A percentile compares a stretch with the other conserved stretches of the same genome.
Conservation (phyloP, 208 protist genomes). For the Crithidia expoeki region DNA sequence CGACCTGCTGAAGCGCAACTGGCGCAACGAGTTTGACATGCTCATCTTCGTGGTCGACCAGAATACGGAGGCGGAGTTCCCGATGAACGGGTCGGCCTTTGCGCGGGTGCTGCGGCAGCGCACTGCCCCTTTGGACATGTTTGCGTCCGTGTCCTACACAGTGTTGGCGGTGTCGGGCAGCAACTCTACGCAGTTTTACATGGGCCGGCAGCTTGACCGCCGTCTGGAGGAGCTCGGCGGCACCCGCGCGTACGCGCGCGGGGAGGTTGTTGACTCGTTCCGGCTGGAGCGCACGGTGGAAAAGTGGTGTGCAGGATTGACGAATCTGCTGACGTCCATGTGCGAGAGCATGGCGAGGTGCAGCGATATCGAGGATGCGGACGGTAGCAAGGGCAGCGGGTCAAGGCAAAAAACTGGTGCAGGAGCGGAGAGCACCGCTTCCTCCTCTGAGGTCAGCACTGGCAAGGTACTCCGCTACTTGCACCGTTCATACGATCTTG, state of each 20-base stretch:
- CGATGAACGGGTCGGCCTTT: slow-evolving; percentile 52
- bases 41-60: slow-evolving; percentile 49
- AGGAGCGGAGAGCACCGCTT: background rate
- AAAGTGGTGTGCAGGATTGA: slow-evolving; percentile 49
- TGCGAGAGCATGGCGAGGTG: slow-evolving; percentile 8
- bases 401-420: background rate
- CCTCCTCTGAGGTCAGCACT: slow-evolving; percentile 8
- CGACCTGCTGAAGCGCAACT: slow-evolving; percentile 34
- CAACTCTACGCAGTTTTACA: slow-evolving; percentile 46
- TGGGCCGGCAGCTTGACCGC: slow-evolving; percentile 48
- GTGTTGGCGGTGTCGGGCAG: slow-evolving; percentile 60
- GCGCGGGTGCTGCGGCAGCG: slow-evolving; percentile 43
- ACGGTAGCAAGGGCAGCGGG: background rate
- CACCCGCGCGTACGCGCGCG: slow-evolving; percentile 54
- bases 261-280: slow-evolving; percentile 63
- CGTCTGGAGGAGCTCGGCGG: slow-evolving; percentile 64
- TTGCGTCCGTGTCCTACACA: slow-evolving; percentile 45
- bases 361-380: slow-evolving; percentile 5
- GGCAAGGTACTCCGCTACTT: slow-evolving; percentile 10
- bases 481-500: slow-evolving; percentile 5
- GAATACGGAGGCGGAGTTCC: slow-evolving; percentile 41
- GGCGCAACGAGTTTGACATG: slow-evolving; percentile 41
- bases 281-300: slow-evolving; percentile 53
- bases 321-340: slow-evolving; percentile 23
- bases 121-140: slow-evolving; percentile 36